A percentile compares a stretch with the other conserved stretches of the same genome.
Evolutionary conservation across 2,329 filamentous ascomycete species (phyloP).

Genomic region (Arthroderma sp.): DNA sequence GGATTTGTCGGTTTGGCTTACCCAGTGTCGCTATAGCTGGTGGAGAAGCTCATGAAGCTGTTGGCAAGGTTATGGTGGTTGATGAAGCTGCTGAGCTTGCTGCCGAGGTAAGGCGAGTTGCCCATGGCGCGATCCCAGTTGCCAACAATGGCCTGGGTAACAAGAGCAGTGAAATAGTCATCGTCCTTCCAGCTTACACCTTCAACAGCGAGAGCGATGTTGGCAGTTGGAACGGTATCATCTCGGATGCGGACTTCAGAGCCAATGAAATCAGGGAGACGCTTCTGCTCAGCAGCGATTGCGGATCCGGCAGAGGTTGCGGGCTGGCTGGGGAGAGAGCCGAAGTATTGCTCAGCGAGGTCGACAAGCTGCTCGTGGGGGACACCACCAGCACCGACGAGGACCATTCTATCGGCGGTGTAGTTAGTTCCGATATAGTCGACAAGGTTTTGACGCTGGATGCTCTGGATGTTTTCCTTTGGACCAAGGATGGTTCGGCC

Average conservation of each 20-base stretch:
- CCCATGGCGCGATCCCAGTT: constrained; percentile 99
- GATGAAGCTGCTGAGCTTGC: constrained; percentile 91
- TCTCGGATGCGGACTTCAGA: constrained; percentile 93
- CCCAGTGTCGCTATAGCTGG: constrained; percentile 98
- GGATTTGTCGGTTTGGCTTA: constrained; percentile 37
- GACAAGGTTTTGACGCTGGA: constrained; percentile 76
- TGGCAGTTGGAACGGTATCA: constrained; percentile 87
- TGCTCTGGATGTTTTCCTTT: constrained; percentile 95
- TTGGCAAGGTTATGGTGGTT: constrained; percentile 93
- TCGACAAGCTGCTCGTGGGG: constrained; percentile 89
- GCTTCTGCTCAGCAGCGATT: constrained; percentile 61
- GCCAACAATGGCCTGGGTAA: constrained; percentile 95
- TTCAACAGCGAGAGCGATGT: constrained; percentile 97
- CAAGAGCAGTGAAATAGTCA: constrained; percentile 96
- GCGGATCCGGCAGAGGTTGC: constrained; percentile 60
- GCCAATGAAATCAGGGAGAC: constrained; percentile 86
- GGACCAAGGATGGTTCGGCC: constrained; percentile 96
- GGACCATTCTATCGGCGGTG: constrained; percentile 97
- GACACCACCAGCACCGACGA: constrained; percentile 87
- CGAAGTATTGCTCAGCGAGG: constrained; percentile 93
- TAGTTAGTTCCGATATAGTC: constrained; percentile 99
- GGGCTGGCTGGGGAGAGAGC: constrained; percentile 59
- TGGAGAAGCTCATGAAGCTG: constrained; percentile 99
- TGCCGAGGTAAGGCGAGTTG: constrained; percentile 91
- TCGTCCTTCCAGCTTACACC: constrained; percentile 99